A percentile compares a stretch with the other conserved stretches of the same genome.
phyloP scores from a whole-genome alignment of 1,139 yeast species.

The Debaryomycetaceae sp. region DNA sequence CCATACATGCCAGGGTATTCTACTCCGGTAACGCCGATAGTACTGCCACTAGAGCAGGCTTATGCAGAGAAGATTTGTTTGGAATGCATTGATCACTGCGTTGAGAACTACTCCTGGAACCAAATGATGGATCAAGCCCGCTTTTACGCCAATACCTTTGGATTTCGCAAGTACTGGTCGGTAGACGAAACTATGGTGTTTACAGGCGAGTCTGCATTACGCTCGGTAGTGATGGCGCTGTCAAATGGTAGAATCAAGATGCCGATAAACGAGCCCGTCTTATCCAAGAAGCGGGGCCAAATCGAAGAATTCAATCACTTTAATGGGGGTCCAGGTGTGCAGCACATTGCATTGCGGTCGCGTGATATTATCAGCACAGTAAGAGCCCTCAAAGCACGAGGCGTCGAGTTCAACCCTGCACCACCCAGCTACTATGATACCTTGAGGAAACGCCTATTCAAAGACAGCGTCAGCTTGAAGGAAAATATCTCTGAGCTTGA shows the following conservation, averaged over 20 bases:
- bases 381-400: constrained; percentile 40
- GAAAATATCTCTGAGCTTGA: constrained; percentile 38
- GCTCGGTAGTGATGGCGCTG: constrained; percentile 70
- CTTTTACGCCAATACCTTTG: constrained; percentile 51
- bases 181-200: constrained; percentile 68
- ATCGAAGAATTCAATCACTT: constrained; percentile 73
- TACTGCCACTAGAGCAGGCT: constrained; percentile 5
- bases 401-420: constrained; percentile 59
- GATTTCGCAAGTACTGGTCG: constrained; percentile 74
- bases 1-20: constrained; percentile 49
- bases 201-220: constrained; percentile 58
- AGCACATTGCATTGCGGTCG: constrained; percentile 66
- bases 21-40: constrained; percentile 1
- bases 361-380: constrained; percentile 50
- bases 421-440: constrained; percentile 45
- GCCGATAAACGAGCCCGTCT: constrained; percentile 80
- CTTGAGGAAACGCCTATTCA: constrained; percentile 31
- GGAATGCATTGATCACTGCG: constrained; percentile 59
- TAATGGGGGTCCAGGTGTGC: constrained; percentile 73
- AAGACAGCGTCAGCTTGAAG: constrained; percentile 22
- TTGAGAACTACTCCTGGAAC: constrained; percentile 67
- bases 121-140: constrained; percentile 48
- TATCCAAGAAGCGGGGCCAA: constrained; percentile 56
- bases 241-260: constrained; percentile 56
- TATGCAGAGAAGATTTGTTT: constrained; percentile 26